Base-by-base conservation (phyloP, 2,329 filamentous ascomycete genomes). In the Orbilia brochopaga region DNA sequence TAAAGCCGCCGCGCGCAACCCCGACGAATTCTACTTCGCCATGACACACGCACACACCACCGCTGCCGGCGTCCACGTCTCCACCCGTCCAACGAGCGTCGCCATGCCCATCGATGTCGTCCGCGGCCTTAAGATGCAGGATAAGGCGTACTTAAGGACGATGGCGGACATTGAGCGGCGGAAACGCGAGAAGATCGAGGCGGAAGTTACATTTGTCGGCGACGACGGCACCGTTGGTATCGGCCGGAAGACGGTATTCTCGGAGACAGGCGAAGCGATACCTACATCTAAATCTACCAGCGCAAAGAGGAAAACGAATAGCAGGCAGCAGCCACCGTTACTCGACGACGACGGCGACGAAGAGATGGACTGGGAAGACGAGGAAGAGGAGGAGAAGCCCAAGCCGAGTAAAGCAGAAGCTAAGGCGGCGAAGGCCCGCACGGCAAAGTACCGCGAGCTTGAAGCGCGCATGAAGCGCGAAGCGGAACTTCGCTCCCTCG, bases 371-470 rank as follows among this genome's bases (percentile, higher is more conserved):
- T 66, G 82, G 81, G 77, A 83, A 83, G 7, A 79, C 19, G 60
- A 79, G 6, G 82, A 78, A 21, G 82, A 80, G 13, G 87, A 77
- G 55, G 83, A 81, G 23, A 79, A 81, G 79, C 91, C 86, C 76
- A 85, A 85, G 73, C 90, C 82, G 67, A 94, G 81, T 73, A 85
- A 81, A 61, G 82, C 81, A 46, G 87, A 85, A 17, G 13, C 48
- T 4, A 72, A 72, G 23, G 67, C 60, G 6, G 44, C 67, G 7
- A 72, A 65, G 32, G 67, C 60, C 19, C 90, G 86, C 7, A 84
- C 80, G 78, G 91, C 88, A 73, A 89, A 87, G 82, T 94, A 91
- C 80, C 96, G 89, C 37, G 90, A 90, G 55, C 95, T 85, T 67
- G 88, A 91, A 79, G 93, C 90, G 72, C 91, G 88, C 42, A 96